phyloP scores from a whole-genome alignment of 352 stramenopile genomes.

The Pythium sukuiense region DNA sequence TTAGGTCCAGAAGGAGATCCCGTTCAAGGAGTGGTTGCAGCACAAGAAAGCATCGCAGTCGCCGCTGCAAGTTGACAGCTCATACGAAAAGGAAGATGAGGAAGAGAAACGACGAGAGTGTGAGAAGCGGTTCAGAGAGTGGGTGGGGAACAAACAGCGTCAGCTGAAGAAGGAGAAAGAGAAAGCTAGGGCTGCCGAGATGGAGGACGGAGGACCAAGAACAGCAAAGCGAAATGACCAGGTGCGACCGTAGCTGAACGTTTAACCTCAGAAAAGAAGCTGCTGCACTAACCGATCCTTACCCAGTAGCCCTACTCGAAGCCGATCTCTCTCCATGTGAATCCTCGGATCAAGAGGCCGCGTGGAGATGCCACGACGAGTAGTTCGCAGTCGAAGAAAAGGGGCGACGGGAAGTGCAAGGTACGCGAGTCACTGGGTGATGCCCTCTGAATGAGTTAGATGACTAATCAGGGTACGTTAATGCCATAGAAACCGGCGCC shows the following conservation, averaged over 20 bases:
- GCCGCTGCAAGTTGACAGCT: background rate
- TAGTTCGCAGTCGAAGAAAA: background rate
- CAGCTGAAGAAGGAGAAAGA: conserved; percentile 23
- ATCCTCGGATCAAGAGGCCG: conserved; percentile 31
- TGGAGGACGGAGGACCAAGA: background rate
- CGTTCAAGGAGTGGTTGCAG: conserved; percentile 48
- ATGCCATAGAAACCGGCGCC: background rate
- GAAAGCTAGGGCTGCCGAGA: background rate
- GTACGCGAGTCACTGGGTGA: background rate
- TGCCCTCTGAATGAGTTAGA: too few relatives aligned
- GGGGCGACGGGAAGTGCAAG: too few relatives aligned
- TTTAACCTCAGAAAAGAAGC: too few relatives aligned
- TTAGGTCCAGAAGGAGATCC: conserved; percentile 48
- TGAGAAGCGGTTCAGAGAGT: conserved; percentile 44
- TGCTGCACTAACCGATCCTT: too few relatives aligned
- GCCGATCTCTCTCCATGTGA: conserved; percentile 54
- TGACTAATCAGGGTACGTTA: too few relatives aligned
- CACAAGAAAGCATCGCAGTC: conserved; percentile 13
- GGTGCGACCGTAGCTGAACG: background rate
- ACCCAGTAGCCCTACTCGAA: conserved; percentile 30
- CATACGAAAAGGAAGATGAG: background rate
- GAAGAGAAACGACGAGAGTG: conserved; percentile 29
- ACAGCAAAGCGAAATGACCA: conserved; percentile 3
- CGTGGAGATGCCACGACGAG: conserved; percentile 2
- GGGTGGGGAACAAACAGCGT: conserved; percentile 33